Base-by-base conservation (phyloP, 2,329 filamentous ascomycete species). In the Periconia digitata region DNA sequence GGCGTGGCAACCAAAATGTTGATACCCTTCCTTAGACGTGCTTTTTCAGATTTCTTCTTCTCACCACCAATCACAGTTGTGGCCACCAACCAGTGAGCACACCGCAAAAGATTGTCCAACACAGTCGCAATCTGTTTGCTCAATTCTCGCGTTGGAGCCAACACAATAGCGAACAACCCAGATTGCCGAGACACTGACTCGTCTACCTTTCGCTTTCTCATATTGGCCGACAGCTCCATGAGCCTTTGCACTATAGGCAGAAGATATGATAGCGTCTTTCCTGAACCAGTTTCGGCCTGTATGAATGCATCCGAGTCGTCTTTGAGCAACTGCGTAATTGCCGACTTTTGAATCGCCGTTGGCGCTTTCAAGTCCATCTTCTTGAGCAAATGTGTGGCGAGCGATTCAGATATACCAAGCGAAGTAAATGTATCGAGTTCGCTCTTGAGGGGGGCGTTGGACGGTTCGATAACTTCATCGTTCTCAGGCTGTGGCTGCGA, bases 1-100 rank as follows among this genome's bases (percentile, higher is more conserved):
- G 94, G 94, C 0, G 94, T 99, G 3, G 94, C 94, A 36, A 99
- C 90, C 29, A 99, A 75, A 39, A 99, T 96, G 72, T 97, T 99
- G 63, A 96, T 80, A 6, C 94, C 94, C 72, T 97, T 97, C 51
- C 94, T 81, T 59, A 99, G 74, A 40, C 94, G 81, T n/a, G 92
- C 90, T 72, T 96, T 99, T 72, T 96, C 95, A 0, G 89, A 84
- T 61, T 87, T 85, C 68, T 87, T 87, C 68, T 85, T 86, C 68
- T 87, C 84, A 40, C 85, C 85, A 71, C 85, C 85, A 57, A 85
- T 85, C 15, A 87, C 94, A 0, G 90, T 92, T 0, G 92, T 95
- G 18, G 90, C 89, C 1, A 97, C 92, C 22, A 99, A 85, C 89
- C 92, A 97, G 24, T 94, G 90, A 35, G 90, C 90, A 55, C 90